Evolutionary conservation across 306 rosid species (phyloP).

Genomic region (Betula pendula): DNA sequence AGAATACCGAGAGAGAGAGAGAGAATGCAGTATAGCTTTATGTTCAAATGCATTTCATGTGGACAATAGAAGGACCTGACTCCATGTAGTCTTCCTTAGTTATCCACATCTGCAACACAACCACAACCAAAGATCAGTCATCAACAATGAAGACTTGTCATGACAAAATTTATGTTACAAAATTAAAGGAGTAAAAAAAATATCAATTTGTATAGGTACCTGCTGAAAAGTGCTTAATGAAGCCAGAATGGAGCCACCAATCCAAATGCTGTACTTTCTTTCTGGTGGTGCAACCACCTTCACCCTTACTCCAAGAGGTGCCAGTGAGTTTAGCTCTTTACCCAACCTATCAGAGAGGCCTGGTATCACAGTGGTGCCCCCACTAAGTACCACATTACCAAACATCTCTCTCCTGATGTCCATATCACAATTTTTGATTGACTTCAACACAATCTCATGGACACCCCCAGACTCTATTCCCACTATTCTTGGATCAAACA

Average conservation of each 20-base stretch:
- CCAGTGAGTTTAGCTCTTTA: background rate
- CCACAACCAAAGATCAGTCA: background rate
- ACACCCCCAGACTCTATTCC: background rate
- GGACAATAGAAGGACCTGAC: background rate
- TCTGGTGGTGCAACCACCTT: background rate
- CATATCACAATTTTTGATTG: background rate
- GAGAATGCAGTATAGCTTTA: background rate
- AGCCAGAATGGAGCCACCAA: slow-evolving; percentile 8
- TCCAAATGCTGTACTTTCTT: background rate
- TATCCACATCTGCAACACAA: slow-evolving; percentile 1
- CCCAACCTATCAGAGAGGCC: slow-evolving; percentile 3
- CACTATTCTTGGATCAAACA: background rate
- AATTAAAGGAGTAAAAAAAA: background rate
- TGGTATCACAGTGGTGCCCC: background rate
- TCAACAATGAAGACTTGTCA: background rate
- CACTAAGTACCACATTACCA: background rate
- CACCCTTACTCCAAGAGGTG: background rate
- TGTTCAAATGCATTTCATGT: background rate
- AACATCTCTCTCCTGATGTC: slow-evolving; percentile 3
- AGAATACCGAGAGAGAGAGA: background rate
- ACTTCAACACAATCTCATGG: background rate
- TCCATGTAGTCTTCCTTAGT: slow-evolving; percentile 3
- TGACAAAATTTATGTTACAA: background rate
- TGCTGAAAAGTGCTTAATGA: slow-evolving; percentile 4
- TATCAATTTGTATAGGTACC: background rate